Evolutionary conservation across 1,284 basidiomycete genomes (phyloP).

Genomic region (Albatrellus sp.): DNA sequence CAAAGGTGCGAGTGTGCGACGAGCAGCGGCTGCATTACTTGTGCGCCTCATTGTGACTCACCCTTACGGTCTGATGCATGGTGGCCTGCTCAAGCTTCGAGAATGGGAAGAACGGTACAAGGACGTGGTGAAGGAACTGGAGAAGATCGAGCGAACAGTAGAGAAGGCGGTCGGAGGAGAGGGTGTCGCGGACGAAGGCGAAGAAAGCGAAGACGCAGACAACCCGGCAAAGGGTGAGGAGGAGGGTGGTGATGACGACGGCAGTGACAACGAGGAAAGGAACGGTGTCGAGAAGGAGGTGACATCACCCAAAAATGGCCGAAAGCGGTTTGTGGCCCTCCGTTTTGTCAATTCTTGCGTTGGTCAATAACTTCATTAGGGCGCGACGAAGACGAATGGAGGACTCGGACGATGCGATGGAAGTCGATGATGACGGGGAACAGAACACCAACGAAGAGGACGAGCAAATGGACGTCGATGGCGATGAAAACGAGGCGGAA

Average conservation of each 20-base stretch:
- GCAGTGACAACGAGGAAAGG: conserved; percentile 15
- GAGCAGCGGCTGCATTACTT: conserved; percentile 72
- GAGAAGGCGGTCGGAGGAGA: conserved; percentile 31
- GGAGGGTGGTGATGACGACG: conserved; percentile 13
- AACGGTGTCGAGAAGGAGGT: conserved; percentile 12
- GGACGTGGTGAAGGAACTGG: conserved; percentile 52
- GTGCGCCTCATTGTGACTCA: conserved; percentile 78
- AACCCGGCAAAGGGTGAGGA: conserved; percentile 21
- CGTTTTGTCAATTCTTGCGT: background rate
- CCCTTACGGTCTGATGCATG: conserved; percentile 80
- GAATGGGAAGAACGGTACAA: conserved; percentile 72
- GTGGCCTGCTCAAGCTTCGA: conserved; percentile 64
- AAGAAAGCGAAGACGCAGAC: conserved; percentile 20
- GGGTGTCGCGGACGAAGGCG: conserved; percentile 22
- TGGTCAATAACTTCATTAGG: background rate
- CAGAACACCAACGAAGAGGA: conserved; percentile 18
- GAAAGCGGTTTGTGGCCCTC: conserved; percentile 11
- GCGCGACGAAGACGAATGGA: conserved; percentile 3
- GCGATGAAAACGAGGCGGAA: conserved; percentile 23
- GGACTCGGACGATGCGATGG: conserved; percentile 34
- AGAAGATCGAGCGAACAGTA: conserved; percentile 39
- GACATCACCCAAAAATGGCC: conserved; percentile 2
- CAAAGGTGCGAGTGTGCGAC: conserved; percentile 82
- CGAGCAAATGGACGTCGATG: conserved; percentile 18
- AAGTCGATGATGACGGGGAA: conserved; percentile 32